Base-by-base conservation (phyloP, 306 rosid species). In the Leucaena leucocephala region DNA sequence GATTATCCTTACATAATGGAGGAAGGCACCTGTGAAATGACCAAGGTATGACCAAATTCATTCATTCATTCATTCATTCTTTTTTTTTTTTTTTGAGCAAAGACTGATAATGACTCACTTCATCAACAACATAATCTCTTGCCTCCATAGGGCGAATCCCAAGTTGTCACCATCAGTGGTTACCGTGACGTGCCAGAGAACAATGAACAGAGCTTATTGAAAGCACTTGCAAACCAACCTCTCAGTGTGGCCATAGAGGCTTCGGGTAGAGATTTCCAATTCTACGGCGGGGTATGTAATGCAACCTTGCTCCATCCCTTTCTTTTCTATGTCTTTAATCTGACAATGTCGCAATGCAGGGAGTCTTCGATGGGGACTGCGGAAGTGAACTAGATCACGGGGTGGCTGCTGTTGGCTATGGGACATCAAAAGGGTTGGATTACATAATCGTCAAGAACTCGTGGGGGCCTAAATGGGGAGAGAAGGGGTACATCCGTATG, bases 381-480 rank as follows among this genome's bases (percentile, higher is more conserved):
- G 96, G 94, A 72, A 91, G 81, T 17, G 94, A 91, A 3, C 88
- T 96, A 22, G 97, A 96, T 83, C 99, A 93, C 7, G 98, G 99
- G 39, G 99, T 96, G 63, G 67, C 98, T 34, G 99, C 98, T 0
- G 93, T 91, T 44, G 99, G 98, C 61, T 93, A 96, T 8, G 98
- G 96, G 4, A 82, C 96, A 75, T 77, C 90, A n/a, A 85, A 93
- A 64, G 92, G 94, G 1, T 22, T 84, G 70, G 96, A 91, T 78
- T 95, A 95, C 83, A 82, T 95, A 82, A 90, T 74, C 34, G 98
- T 95, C 52, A 95, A 84, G 84, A 93, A 95, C 72, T 95, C 97
- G 21, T 93, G 98, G 94, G 99, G 98, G 15, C 57, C 90, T 22
- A 89, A 87, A 76, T 93, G 99, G 98, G 98, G 99, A 75, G 98